Conservation (phyloP, 768 basidiomycete genomes). For the Russula dissimulans region DNA sequence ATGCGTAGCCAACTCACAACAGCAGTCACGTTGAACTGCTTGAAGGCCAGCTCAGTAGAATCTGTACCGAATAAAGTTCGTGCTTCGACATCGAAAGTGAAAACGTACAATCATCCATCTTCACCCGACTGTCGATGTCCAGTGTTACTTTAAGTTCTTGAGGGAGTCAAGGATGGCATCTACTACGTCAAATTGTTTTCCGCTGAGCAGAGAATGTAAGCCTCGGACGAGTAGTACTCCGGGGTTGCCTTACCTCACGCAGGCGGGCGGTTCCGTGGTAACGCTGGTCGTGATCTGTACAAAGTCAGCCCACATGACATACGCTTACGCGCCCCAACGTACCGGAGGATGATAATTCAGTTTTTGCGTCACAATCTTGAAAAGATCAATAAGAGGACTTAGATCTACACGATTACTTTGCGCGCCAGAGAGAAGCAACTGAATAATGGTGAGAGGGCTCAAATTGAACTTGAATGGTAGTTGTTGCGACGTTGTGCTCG, state of each 20-base stretch:
- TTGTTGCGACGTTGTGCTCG: constrained; percentile 43
- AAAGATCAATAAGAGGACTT: constrained; percentile 48
- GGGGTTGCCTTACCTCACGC: constrained; percentile 39
- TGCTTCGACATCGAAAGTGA: background rate
- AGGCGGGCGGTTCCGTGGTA: constrained; percentile 43
- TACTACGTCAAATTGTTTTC: constrained; percentile 52
- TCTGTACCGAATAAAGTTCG: constrained; percentile 28
- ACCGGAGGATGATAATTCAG: constrained; percentile 46
- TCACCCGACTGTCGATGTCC: constrained; percentile 41
- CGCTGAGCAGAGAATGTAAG: constrained; percentile 31
- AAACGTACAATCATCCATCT: constrained; percentile 57
- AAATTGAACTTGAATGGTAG: constrained; percentile 59
- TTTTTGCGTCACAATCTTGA: constrained; percentile 43
- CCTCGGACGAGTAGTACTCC: background rate
- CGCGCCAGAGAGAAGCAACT: constrained; percentile 42
- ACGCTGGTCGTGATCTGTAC: constrained; percentile 45
- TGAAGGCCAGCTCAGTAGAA: constrained; percentile 46
- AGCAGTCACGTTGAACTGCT: constrained; percentile 47
- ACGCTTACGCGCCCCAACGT: constrained; percentile 17
- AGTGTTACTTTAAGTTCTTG: constrained; percentile 50
- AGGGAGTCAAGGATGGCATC: constrained; percentile 57
- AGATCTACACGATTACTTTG: constrained; percentile 47
- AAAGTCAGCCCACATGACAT: background rate
- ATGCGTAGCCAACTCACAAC: constrained; percentile 30
- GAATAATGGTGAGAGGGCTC: constrained; percentile 51